These are phyloP conservation scores for Aspergillus sp. DNA, from an alignment of 2,329 filamentous ascomycete species.

Conservation along the genomic window DNA sequence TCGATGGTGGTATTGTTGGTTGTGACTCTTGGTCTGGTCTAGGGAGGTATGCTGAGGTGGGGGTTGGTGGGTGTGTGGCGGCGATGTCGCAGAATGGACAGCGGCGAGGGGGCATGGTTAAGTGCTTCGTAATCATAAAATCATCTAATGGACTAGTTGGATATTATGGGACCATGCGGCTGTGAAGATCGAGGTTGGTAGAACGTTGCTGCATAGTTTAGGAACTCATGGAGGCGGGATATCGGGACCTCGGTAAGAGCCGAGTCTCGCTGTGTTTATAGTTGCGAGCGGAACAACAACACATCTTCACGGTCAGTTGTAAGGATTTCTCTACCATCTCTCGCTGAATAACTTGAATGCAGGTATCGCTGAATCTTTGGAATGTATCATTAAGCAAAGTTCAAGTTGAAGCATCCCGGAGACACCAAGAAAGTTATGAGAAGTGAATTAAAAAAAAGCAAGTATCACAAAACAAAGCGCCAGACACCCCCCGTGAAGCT, in stretches of 20 bases:
- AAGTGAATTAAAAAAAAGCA: constrained; percentile 26
- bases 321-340: constrained; percentile 32
- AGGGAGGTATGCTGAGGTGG: constrained; percentile 29
- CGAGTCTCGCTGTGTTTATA: not conserved
- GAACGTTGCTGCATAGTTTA: not conserved
- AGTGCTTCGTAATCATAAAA: not conserved
- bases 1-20: constrained; percentile 18
- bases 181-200: not conserved
- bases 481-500: constrained; percentile 39
- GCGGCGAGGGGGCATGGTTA: constrained; percentile 3
- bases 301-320: not conserved
- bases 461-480: constrained; percentile 32
- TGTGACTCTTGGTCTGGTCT: constrained; percentile 16
- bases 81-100: constrained; percentile 66
- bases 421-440: constrained; percentile 26
- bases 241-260: constrained; percentile 3
- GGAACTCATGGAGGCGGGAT: not conserved
- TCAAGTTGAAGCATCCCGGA: constrained; percentile 31
- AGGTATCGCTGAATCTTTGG: constrained; percentile 19
- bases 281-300: not conserved
- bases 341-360: constrained; percentile 16
- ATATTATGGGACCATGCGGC: not conserved
- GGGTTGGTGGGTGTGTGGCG: constrained; percentile 51
- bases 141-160: not conserved
- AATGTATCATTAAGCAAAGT: constrained; percentile 36